Evolutionary conservation across 805 yeast species (phyloP).

Genomic region (Brettanomyces nanus): DNA sequence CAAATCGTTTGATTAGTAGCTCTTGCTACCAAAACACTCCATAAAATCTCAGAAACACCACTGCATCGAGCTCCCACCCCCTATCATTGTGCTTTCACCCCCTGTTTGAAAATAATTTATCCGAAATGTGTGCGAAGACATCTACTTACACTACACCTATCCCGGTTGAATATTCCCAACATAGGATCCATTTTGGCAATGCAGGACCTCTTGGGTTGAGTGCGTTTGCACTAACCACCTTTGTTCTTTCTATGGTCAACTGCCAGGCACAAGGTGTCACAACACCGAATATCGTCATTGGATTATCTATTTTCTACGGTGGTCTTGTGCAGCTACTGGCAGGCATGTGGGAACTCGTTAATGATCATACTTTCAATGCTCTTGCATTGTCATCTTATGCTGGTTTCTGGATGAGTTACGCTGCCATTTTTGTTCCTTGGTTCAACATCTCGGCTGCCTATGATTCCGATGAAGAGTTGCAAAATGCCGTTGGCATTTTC

Average conservation of each 20-base stretch:
- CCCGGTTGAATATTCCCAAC: too few relatives aligned
- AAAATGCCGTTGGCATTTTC: slow-evolving; percentile 48
- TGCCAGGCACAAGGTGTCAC: slow-evolving; percentile 58
- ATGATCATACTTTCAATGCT: slow-evolving; percentile 70
- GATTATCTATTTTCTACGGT: slow-evolving; percentile 62
- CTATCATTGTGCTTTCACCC: too few relatives aligned
- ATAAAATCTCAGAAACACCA: too few relatives aligned
- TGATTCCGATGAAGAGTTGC: slow-evolving; percentile 33
- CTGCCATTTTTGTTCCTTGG: slow-evolving; percentile 49
- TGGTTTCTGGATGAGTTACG: slow-evolving; percentile 72
- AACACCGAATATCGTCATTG: slow-evolving; percentile 50
- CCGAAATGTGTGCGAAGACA: too few relatives aligned
- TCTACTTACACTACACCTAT: too few relatives aligned
- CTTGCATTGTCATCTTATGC: slow-evolving; percentile 53
- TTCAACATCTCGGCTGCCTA: slow-evolving; percentile 47
- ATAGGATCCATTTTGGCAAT: slow-evolving; percentile 38
- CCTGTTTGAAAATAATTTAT: too few relatives aligned
- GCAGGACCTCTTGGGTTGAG: slow-evolving; percentile 72
- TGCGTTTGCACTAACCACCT: slow-evolving; percentile 64
- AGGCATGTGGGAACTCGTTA: slow-evolving; percentile 65
- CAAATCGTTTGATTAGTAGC: too few relatives aligned
- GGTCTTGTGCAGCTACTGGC: slow-evolving; percentile 65
- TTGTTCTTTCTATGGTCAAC: slow-evolving; percentile 55
- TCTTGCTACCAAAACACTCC: too few relatives aligned
- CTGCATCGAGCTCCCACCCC: too few relatives aligned